A percentile compares a stretch with the other conserved stretches of the same genome.
These are phyloP conservation scores for Neofusicoccum ribis DNA, from an alignment of 2,329 filamentous ascomycete genomes.

Conservation along the genomic window DNA sequence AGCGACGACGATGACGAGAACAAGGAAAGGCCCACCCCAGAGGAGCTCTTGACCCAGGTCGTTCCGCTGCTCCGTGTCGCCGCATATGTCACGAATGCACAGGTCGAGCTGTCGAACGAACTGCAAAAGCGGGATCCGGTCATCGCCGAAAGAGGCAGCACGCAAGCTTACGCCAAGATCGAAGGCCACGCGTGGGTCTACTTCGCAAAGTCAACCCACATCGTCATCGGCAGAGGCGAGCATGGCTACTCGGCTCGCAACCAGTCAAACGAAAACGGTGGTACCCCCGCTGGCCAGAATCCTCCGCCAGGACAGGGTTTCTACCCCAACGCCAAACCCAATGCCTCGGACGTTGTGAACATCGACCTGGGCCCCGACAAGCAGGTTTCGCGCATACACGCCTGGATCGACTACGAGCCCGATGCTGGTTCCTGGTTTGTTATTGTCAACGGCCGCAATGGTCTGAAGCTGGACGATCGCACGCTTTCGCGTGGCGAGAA, in stretches of 20 bases:
- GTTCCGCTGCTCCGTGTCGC: conserved; percentile 46
- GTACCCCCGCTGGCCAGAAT: conserved; percentile 22
- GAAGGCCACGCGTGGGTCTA: conserved; percentile 82
- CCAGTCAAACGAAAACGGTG: conserved; percentile 32
- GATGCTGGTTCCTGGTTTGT: conserved; percentile 71
- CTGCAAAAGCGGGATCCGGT: conserved; percentile 38
- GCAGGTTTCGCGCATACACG: conserved; percentile 52
- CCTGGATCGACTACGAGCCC: conserved; percentile 50
- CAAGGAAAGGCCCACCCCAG: conserved; percentile 39
- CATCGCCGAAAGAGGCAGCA: conserved; percentile 45
- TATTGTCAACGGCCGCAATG: conserved; percentile 86
- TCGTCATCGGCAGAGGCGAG: conserved; percentile 69
- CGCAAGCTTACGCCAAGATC: conserved; percentile 75
- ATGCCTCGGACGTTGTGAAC: conserved; percentile 58
- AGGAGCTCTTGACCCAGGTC: conserved; percentile 28
- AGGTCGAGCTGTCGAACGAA: conserved; percentile 57
- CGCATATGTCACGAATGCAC: conserved; percentile 55
- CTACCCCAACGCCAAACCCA: conserved; percentile 25
- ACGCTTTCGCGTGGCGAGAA: conserved; percentile 67
- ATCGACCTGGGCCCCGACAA: conserved; percentile 71
- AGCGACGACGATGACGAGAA: conserved; percentile 45
- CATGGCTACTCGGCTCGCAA: conserved; percentile 30
- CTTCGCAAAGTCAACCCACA: conserved; percentile 72
- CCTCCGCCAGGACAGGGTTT: conserved; percentile 25
- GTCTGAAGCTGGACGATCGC: conserved; percentile 77